Percentiles rank a stretch among this genome's conserved stretches.
Evolutionary conservation across 352 stramenopile genomes (phyloP).

Genomic region (Globisporangium paddicum): DNA sequence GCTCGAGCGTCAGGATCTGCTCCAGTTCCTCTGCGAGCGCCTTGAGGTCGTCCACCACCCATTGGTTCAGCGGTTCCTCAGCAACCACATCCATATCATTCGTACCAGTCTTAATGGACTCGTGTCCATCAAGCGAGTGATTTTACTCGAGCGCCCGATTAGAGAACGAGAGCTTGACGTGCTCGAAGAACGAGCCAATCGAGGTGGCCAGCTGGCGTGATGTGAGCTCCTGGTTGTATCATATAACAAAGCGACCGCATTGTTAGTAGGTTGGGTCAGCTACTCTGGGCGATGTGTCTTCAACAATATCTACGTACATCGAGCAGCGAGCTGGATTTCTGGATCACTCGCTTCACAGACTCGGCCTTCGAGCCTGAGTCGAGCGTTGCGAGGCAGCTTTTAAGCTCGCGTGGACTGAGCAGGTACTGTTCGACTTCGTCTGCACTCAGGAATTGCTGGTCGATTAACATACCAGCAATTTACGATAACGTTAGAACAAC

Average conservation of each 20-base stretch:
- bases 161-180: constrained; percentile 22
- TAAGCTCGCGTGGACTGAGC: constrained; percentile 14
- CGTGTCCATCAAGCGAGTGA: neutral
- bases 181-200: constrained; percentile 33
- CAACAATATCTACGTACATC: constrained; percentile 16
- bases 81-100: neutral
- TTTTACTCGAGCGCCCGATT: constrained; percentile 21
- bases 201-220: constrained; percentile 31
- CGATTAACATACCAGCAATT: too few relatives aligned
- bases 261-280: neutral
- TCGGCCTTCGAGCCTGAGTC: constrained; percentile 12
- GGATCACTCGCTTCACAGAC: constrained; percentile 19
- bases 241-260: neutral
- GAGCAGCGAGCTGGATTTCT: constrained; percentile 27
- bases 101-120: too few relatives aligned
- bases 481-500: too few relatives aligned
- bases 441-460: constrained; percentile 17
- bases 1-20: constrained; percentile 10
- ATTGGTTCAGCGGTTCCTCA: neutral
- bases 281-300: neutral
- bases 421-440: constrained; percentile 29
- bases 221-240: constrained; percentile 23
- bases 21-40: neutral
- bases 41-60: neutral
- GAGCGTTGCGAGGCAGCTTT: neutral